phyloP scores from a whole-genome alignment of 371 early-diverging fungal species.

The Haplosporangium sp. region DNA sequence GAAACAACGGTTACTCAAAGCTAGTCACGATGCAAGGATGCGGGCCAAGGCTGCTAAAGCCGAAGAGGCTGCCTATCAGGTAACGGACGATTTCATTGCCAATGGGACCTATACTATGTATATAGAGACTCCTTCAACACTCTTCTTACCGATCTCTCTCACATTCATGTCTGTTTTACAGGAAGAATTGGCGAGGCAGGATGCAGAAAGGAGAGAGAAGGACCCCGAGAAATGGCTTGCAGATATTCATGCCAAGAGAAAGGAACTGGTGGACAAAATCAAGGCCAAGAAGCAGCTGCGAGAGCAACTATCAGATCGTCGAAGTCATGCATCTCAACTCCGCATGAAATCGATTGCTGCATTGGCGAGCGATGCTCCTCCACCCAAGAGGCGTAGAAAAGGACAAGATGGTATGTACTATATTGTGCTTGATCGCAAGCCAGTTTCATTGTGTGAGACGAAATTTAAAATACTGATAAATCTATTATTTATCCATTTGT shows the following conservation, averaged over 20 bases:
- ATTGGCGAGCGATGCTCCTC: slow-evolving; percentile 74
- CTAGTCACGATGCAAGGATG: slow-evolving; percentile 84
- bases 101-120: neutral
- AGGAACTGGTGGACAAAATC: slow-evolving; percentile 71
- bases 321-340: slow-evolving; percentile 85
- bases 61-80: slow-evolving; percentile 72
- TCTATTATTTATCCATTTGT: no score
- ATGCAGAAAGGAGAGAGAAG: slow-evolving; percentile 75
- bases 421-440: neutral
- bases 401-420: slow-evolving; percentile 64
- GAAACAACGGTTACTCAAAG: slow-evolving; percentile 86
- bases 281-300: slow-evolving; percentile 72
- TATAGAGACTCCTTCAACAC: neutral
- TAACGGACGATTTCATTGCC: slow-evolving; percentile 13
- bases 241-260: slow-evolving; percentile 71
- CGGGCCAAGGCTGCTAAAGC: slow-evolving; percentile 83
- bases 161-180: slow-evolving; percentile 14
- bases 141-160: no score
- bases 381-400: slow-evolving; percentile 64
- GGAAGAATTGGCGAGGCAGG: slow-evolving; percentile 74
- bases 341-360: slow-evolving; percentile 89
- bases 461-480: no score
- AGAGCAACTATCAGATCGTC: slow-evolving; percentile 84
- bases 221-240: slow-evolving; percentile 82
- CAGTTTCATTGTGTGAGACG: neutral